Evolutionary conservation across 2,329 filamentous ascomycete species (phyloP), one percentile per base, ranked within the genome.

Genomic region (Achaetomium macrosporum): DNA sequence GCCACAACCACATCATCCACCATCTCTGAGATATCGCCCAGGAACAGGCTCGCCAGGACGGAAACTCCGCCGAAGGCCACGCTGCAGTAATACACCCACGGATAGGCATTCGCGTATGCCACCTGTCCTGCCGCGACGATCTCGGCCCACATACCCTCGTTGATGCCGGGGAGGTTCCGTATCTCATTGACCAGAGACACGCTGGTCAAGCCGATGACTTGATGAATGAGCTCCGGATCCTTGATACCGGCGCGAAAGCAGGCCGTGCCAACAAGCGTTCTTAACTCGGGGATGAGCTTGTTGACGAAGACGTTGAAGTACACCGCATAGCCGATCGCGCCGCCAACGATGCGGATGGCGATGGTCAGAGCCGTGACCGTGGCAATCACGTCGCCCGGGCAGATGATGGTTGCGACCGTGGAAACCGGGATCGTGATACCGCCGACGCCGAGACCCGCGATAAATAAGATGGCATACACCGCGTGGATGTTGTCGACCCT

Each of bases 341-440:
- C 84, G 43, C 85, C 84, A 35, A 87, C 76, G 50, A 85, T 82
- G 36, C 85, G 82, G 58, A 88, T 80, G n/a, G 82, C 78, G 36
- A 88, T 76, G 0, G 84, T 87, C 19, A 88, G 71, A 6, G 85
- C 83, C 1, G 83, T 79, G 42, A 87, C 76, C 2, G 84, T 87
- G 8, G 82, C 84, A 57, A 88, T 87, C 6, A 87, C 73, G 50
- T 87, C 83, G 62, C 84, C 81, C 0, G 84, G 83, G 56, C 82
- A 86, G 59, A 87, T 82, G 60, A 87, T 86, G 10, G 82, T 83
- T 7, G 81, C 81, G 53, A 87, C 84, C 59, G 87, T 84, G 1
- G 80, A 82, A 1, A 81, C 78, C 0, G 84, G 84, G 5, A 88
- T 79, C 15, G 87, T 78, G 47, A 87, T 83, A 1, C 81, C 84